These are phyloP conservation scores for Phytophthora lateralis DNA, from an alignment of 352 stramenopile genomes.

Conservation along the genomic window DNA sequence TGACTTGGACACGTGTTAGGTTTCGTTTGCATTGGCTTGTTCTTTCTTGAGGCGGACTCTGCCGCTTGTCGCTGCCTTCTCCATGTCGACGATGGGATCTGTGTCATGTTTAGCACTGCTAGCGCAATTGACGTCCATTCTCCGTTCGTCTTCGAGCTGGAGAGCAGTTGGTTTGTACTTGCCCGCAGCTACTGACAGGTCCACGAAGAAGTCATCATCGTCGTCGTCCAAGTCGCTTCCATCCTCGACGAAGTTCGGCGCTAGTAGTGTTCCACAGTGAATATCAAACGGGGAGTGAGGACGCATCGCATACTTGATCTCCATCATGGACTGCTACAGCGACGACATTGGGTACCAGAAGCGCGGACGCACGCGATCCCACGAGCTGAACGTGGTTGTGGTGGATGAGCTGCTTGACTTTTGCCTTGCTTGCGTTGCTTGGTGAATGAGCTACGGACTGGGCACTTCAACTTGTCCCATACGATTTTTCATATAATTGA, in stretches of 20 bases:
- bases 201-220: slow-evolving; percentile 19
- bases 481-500: slow-evolving; percentile 12
- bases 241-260: slow-evolving; percentile 7
- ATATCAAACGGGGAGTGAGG: slow-evolving; percentile 24
- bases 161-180: slow-evolving; percentile 6
- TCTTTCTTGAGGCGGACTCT: background rate
- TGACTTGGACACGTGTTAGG: background rate
- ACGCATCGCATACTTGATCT: slow-evolving; percentile 39
- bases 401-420: slow-evolving; percentile 1
- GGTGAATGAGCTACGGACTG: background rate
- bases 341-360: slow-evolving; percentile 66
- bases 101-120: slow-evolving; percentile 4
- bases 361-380: slow-evolving; percentile 56
- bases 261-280: slow-evolving; percentile 3
- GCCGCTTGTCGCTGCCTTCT: slow-evolving; percentile 2
- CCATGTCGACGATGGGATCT: slow-evolving; percentile 12
- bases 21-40: background rate
- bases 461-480: slow-evolving; percentile 20
- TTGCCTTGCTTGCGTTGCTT: slow-evolving; percentile 15
- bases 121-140: background rate
- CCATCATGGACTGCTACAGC: slow-evolving; percentile 61
- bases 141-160: slow-evolving; percentile 1
- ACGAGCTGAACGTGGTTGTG: slow-evolving; percentile 49
- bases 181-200: slow-evolving; percentile 10
- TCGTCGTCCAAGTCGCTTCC: slow-evolving; percentile 1